phyloP scores from a whole-genome alignment of 2,329 filamentous ascomycete genomes.

The Cucurbitaria berberidis region DNA sequence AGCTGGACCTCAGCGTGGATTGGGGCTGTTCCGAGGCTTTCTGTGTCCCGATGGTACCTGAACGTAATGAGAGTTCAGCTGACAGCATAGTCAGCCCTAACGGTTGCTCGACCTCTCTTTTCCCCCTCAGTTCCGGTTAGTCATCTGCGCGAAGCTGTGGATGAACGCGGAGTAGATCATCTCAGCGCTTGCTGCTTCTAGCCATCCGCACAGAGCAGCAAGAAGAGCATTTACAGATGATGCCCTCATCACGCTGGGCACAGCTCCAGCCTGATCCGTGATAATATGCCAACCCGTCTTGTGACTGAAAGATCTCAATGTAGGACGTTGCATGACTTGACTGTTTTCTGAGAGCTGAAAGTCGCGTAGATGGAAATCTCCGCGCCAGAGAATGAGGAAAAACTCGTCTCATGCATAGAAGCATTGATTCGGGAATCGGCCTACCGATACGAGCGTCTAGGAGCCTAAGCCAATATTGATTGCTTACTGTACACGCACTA shows the following conservation, averaged over 20 bases:
- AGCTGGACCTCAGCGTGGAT: slow-evolving; percentile 2
- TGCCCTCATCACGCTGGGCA: background rate
- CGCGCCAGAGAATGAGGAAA: slow-evolving; percentile 4
- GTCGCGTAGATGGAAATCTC: background rate
- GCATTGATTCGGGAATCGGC: slow-evolving; percentile 9
- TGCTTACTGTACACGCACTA: slow-evolving; percentile 19
- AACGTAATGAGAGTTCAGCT: slow-evolving; percentile 1
- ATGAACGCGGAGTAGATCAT: slow-evolving; percentile 15
- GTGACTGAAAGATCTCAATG: slow-evolving; percentile 1
- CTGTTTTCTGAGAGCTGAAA: background rate
- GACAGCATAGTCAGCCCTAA: background rate
- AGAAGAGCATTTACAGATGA: background rate
- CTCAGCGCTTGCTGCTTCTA: slow-evolving; percentile 8
- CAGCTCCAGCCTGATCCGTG: background rate
- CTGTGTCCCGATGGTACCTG: slow-evolving; percentile 1
- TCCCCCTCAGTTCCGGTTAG: slow-evolving; percentile 1
- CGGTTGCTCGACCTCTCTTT: background rate
- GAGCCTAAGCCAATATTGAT: slow-evolving; percentile 24
- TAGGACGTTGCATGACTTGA: background rate
- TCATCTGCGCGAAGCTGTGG: slow-evolving; percentile 17
- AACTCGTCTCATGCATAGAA: slow-evolving; percentile 8
- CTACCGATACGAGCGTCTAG: slow-evolving; percentile 17
- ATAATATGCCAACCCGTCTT: background rate
- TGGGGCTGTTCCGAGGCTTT: background rate
- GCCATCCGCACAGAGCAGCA: background rate